Evolutionary conservation across 768 basidiomycete genomes (phyloP), one percentile per base, ranked within the genome.

Genomic region (Suillus luteus): DNA sequence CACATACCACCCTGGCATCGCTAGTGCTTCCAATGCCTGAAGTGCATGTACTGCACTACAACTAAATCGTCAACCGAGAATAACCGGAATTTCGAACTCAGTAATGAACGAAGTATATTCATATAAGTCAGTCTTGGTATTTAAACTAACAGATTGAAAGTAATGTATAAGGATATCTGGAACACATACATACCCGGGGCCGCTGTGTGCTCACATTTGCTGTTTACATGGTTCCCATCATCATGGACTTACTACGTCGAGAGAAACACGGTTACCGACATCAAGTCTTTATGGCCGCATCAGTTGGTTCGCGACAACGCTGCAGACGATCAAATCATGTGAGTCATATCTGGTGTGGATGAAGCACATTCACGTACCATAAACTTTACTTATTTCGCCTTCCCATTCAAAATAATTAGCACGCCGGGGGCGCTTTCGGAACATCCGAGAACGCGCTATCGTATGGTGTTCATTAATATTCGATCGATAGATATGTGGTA

Each of bases 41-140:
- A 40, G 24, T 31, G 27, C 55, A 38, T 37, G 55, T 38, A 35
- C 24, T 35, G 33, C 52, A 54, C 52, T n/a, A 19, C 31, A 31
- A 54, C 19, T 27, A 24, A 40, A 41, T 38, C 10, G 24, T 27
- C 38, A 57, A 41, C 57, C 24, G 24, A 58, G 15, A 19, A 41
- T 19, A 19, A 40, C 40, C 38, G 55, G 22, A 38, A 57, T 40
- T 40, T 58, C 24, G 55, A 38, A 40, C 55, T 57, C 57, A 41
- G 38, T 27, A 41, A 41, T 58, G 38, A 58, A 40, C 55, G 15
- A 57, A 38, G 55, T 52, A 51, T 51, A 15, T 27, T 35, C 33
- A 35, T 31, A 31, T 2, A n/a, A 44, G 19, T 19, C 19, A n/a
- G n/a, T 46, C n/a, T 46, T 3, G 11, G 19, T 31, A 31, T 31